Evolutionary conservation across 768 basidiomycete genomes (phyloP), one percentile per base, ranked within the genome.

Genomic region (Tylopilus sp.): DNA sequence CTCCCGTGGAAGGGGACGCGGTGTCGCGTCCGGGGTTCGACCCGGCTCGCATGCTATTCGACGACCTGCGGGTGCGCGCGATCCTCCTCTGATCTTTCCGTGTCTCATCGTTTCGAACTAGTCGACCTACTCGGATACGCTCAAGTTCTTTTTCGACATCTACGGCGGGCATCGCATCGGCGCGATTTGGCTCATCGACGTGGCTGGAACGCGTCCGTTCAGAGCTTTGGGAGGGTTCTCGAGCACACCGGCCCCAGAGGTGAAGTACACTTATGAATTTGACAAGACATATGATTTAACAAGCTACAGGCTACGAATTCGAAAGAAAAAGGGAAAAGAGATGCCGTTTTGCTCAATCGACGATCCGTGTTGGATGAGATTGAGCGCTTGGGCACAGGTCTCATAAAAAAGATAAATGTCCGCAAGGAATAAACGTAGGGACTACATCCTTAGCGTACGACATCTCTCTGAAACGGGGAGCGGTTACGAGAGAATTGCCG

Each of bases 211-310:
- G 1, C 74, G 86, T 42, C 77, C 84, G 6, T 92, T 95, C 76
- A 83, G 88, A 55, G 90, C 92, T 8, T 74, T 94, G 41, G 84
- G 88, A 24, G 88, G 87, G 11, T 96, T 87, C 70, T 92, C 89
- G 1, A 83, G 84, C 50, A 70, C 69, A 17, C 92, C 92, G 5
- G 57, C 63, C 12, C 26, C 40, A 6, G 73, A 69, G 61, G 74
- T 77, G 46, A 48, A n/a, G 69, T 28, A 21, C 45, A 17, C 40
- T 13, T n/a, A 26, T 28, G 12, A 48, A 2, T 34, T n/a, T 9
- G 26, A 2, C 30, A 48, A 1, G 19, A 4, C 14, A 4, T 19
- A 10, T 36, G 19, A 50, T 53, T 52, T 21, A 54, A n/a, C 36
- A 28, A 44, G 24, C 34, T 54, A 57, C 60, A 66, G 55, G 66